Evolutionary conservation across 495 filamentous ascomycete species (phyloP).

Genomic region (Acidomyces sp.): DNA sequence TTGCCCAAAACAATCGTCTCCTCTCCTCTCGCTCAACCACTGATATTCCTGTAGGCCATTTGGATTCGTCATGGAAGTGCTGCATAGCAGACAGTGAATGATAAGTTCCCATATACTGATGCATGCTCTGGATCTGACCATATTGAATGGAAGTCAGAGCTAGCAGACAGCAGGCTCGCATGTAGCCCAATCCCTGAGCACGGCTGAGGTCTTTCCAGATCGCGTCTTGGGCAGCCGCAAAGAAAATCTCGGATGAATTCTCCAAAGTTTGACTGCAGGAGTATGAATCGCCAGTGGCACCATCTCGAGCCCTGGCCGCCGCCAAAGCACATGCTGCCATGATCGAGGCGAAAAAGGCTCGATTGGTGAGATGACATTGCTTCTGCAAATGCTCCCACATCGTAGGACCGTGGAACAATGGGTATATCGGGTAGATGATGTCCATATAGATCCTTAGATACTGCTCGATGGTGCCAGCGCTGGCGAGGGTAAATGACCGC

Average conservation of each 20-base stretch:
- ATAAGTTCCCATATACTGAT: slow-evolving; percentile 37
- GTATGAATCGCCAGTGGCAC: slow-evolving; percentile 30
- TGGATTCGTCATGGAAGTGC: slow-evolving; percentile 36
- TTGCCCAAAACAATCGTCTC: slow-evolving; percentile 42
- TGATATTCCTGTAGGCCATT: slow-evolving; percentile 35
- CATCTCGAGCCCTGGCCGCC: slow-evolving; percentile 35
- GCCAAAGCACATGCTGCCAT: slow-evolving; percentile 40
- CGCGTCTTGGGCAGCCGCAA: slow-evolving; percentile 32
- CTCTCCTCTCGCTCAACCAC: slow-evolving; percentile 36
- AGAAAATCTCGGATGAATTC: slow-evolving; percentile 35
- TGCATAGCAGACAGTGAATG: slow-evolving; percentile 35
- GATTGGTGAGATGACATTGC: slow-evolving; percentile 32
- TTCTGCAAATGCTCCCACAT: slow-evolving; percentile 29
- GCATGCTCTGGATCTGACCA: slow-evolving; percentile 35
- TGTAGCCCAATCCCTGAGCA: slow-evolving; percentile 32
- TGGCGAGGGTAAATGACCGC: slow-evolving; percentile 11
- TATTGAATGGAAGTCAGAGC: slow-evolving; percentile 37
- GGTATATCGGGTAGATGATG: slow-evolving; percentile 35
- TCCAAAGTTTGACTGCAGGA: slow-evolving; percentile 23
- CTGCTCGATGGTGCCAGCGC: slow-evolving; percentile 4
- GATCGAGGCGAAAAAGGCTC: slow-evolving; percentile 34
- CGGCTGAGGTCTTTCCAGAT: slow-evolving; percentile 31
- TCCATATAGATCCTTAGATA: slow-evolving; percentile 34
- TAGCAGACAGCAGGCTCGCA: slow-evolving; percentile 36
- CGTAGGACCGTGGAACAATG: slow-evolving; percentile 36